These are phyloP conservation scores for Sequoia sempervirens DNA, from an alignment of 75 land plant species.

Conservation along the genomic window DNA sequence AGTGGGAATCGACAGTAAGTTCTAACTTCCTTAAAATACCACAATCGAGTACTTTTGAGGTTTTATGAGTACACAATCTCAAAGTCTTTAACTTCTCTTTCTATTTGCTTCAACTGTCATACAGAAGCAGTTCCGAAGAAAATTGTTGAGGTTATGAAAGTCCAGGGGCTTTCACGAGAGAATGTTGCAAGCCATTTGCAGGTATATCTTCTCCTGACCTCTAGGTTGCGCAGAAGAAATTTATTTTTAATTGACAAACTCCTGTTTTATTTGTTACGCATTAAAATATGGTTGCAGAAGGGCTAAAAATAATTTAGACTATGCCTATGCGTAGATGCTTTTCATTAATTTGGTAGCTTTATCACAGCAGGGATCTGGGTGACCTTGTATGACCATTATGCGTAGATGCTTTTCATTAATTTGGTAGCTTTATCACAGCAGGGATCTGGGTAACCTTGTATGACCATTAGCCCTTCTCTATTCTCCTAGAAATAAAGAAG, in stretches of 20 bases:
- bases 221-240: not conserved
- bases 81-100: too few relatives aligned
- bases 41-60: not conserved
- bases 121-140: conserved; percentile 54
- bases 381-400: not conserved
- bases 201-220: conserved; percentile 10
- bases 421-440: not conserved
- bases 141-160: conserved; percentile 50
- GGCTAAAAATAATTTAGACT: not conserved
- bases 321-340: not conserved
- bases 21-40: not conserved
- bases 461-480: not conserved
- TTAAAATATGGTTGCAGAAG: not conserved
- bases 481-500: not conserved
- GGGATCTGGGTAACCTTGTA: not conserved
- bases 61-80: not conserved
- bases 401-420: not conserved
- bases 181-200: conserved; percentile 59
- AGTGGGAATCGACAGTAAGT: conserved; percentile 23
- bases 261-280: not conserved
- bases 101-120: conserved; percentile 6
- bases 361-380: not conserved
- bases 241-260: not conserved
- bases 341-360: not conserved
- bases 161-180: conserved; percentile 53